phyloP scores from a whole-genome alignment of 2,329 filamentous ascomycete species.

The Aspergillus transmontanensis region DNA sequence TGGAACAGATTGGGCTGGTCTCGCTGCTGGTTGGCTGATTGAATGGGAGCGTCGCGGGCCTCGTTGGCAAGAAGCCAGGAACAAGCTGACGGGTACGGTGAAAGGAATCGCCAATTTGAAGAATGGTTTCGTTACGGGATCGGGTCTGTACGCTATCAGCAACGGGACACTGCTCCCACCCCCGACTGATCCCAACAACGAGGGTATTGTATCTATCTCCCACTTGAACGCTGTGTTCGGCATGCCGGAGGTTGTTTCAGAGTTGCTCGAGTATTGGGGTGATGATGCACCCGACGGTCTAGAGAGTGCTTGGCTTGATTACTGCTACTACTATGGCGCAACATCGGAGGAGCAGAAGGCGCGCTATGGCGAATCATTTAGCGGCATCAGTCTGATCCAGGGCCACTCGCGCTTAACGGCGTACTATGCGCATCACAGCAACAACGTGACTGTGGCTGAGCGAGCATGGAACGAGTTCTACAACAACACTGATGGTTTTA shows the following conservation, averaged over 20 bases:
- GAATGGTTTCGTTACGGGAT: conserved; percentile 62
- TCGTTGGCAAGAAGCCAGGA: conserved; percentile 55
- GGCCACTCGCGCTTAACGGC: conserved; percentile 62
- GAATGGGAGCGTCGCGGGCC: conserved; percentile 62
- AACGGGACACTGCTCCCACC: conserved; percentile 57
- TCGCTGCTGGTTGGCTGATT: conserved; percentile 61
- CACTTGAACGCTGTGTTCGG: conserved; percentile 63
- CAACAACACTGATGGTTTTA: conserved; percentile 20
- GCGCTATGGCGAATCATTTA: conserved; percentile 56
- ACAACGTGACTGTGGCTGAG: conserved; percentile 52
- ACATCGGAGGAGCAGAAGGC: conserved; percentile 52
- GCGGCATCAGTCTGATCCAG: conserved; percentile 54
- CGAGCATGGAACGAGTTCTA: conserved; percentile 60
- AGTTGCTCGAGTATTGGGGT: conserved; percentile 55
- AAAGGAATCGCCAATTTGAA: conserved; percentile 57
- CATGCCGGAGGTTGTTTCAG: conserved; percentile 59
- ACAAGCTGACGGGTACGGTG: conserved; percentile 54
- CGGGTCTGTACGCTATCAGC: conserved; percentile 54
- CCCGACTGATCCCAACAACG: conserved; percentile 55
- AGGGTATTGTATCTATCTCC: conserved; percentile 54
- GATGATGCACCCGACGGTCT: conserved; percentile 53
- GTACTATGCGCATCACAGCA: conserved; percentile 50
- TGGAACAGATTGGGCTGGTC: conserved; percentile 61
- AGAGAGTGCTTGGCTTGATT: conserved; percentile 60
- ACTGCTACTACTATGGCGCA: conserved; percentile 61